Evolutionary conservation across 495 filamentous ascomycete genomes (phyloP), one percentile per base, ranked within the genome.

Genomic region (Tuber aestivum): DNA sequence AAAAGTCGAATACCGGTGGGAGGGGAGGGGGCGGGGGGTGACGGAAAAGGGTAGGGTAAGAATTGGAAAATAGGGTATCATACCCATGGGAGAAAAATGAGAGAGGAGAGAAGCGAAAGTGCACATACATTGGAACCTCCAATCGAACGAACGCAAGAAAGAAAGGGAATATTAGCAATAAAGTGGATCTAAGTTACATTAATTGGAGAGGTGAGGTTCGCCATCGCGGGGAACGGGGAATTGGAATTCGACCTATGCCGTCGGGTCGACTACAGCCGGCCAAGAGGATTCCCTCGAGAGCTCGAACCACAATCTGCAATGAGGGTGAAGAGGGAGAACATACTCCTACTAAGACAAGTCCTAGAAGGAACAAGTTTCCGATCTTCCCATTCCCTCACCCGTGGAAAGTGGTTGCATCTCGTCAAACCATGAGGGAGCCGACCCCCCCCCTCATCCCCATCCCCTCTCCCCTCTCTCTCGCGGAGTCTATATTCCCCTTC

Each of bases 371-470:
- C 50, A 56, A 56, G 50, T 14, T 12, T 27, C 12, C 50, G 23
- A 56, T 27, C n/a, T 27, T 56, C 27, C 14, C n/a, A 10, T 56
- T 27, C 50, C 78, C 78, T 79, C 78, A 76, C 72, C 70, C 75
- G 70, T 75, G 61, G 72, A 73, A 65, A 44, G 32, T 16, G 50
- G 72, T 72, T 70, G 45, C 76, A 61, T 79, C 76, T 79, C 78
- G 78, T 79, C 76, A 72, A 79, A 79, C 78, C 76, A 75, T 71
- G 70, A 71, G 69, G 61, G 32, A n/a, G 72, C 12, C 27, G 12
- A 56, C 23, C 23, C 48, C 48, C 45, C 20, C 8, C 45, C 45
- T 48, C 45, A 23, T 12, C 48, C 23, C 27, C n/a, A 23, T 56
- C 12, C 48, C 12, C 23, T 27, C 48, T 18, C n/a, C 48, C 45